Conservation (phyloP, 345 rosid species). For the Atalantia buxifolia region DNA sequence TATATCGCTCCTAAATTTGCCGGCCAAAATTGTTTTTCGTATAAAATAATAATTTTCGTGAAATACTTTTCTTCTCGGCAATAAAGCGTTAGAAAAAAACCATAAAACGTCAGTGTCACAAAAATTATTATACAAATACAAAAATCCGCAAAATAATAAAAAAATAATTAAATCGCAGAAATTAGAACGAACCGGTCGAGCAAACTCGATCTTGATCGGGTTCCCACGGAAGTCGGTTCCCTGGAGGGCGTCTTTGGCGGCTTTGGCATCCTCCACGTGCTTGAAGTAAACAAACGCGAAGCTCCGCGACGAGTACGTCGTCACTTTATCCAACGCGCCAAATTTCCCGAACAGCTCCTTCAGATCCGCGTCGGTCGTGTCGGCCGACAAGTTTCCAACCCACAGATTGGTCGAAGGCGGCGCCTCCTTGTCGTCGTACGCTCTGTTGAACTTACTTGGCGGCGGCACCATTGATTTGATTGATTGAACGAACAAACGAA, state of each 20-base stretch:
- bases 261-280: conserved; percentile 75
- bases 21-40: not conserved
- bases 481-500: not conserved
- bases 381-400: conserved; percentile 70
- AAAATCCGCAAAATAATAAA: not conserved
- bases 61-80: not conserved
- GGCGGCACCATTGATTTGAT: conserved; percentile 35
- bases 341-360: conserved; percentile 51
- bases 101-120: not conserved
- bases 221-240: conserved; percentile 56
- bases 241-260: conserved; percentile 78
- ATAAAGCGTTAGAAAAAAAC: not conserved
- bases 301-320: conserved; percentile 62
- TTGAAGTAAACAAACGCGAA: conserved; percentile 77
- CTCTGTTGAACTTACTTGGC: conserved; percentile 30
- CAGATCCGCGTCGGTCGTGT: conserved; percentile 67
- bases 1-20: not conserved
- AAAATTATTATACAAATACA: conserved; percentile 9
- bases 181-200: conserved; percentile 95
- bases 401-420: conserved; percentile 72
- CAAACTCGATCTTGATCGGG: conserved; percentile 81
- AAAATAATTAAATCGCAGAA: conserved; percentile 30
- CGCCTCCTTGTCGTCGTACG: conserved; percentile 31
- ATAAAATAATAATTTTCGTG: not conserved
- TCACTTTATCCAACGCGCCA: conserved; percentile 70